Evolutionary conservation across 2,329 filamentous ascomycete species (phyloP).

Genomic region (Plectosphaerella plurivora): DNA sequence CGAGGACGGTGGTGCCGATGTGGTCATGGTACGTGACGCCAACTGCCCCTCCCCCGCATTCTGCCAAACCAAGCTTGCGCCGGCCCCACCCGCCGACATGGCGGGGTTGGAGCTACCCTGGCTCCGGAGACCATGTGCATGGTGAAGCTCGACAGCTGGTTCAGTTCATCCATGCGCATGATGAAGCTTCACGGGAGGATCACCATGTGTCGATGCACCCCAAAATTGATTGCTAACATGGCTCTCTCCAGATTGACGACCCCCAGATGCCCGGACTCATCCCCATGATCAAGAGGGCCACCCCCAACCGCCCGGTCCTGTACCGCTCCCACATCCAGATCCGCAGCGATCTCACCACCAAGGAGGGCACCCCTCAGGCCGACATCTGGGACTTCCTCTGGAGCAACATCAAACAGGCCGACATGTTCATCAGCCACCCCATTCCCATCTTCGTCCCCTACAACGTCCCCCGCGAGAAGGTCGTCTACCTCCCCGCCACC

Average conservation of each 20-base stretch:
- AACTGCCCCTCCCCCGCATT: constrained; percentile 3
- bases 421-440: constrained; percentile 80
- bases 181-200: no score
- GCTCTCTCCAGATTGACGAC: constrained; percentile 59
- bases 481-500: constrained; percentile 73
- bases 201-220: no score
- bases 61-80: background rate
- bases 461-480: constrained; percentile 59
- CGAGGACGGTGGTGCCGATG: constrained; percentile 67
- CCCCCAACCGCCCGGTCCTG: constrained; percentile 70
- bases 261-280: constrained; percentile 81
- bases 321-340: constrained; percentile 84
- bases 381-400: constrained; percentile 75
- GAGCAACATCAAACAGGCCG: constrained; percentile 64
- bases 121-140: no score
- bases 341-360: constrained; percentile 65
- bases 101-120: no score
- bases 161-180: no score
- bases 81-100: background rate
- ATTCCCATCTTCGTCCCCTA: constrained; percentile 71
- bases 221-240: background rate
- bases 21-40: constrained; percentile 55
- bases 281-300: constrained; percentile 65
- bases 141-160: no score
- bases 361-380: constrained; percentile 60